Evolutionary conservation across 345 rosid genomes (phyloP), one percentile per base, ranked within the genome.

Genomic region (Xanthoceras sorbifolium): DNA sequence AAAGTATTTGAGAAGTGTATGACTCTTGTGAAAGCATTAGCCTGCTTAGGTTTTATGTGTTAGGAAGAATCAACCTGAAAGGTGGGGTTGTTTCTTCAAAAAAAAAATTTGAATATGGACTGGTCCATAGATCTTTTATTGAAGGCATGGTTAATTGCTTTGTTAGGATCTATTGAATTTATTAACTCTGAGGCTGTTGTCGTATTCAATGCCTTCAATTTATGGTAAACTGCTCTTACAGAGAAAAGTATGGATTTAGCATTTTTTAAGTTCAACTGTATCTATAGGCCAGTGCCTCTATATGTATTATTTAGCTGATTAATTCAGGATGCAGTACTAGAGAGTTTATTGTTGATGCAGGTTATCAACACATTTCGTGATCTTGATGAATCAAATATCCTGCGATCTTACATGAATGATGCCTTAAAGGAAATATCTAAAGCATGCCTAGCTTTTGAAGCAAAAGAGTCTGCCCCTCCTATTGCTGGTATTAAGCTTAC

Each of bases 371-470:
- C 98, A 67, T 96, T 93, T 79, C 85, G 82, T 73, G 98, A 90
- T 75, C 91, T 93, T 79, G 95, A 90, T 66, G 97, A 96, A 80
- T 87, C 97, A 66, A 88, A 87, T 82, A 87, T 92, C 84, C 96
- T 93, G 38, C 87, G 40, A 44, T 81, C 97, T 5, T 88, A 85
- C 78, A 92, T 93, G 99, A 91, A 91, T 78, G 93, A 91, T 84
- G 90, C 94, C 79, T 87, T 91, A 72, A 86, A 84, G 69, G 97
- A 93, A 85, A 82, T 96, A 85, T 91, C 97, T 76, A 92, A 86
- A 88, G 98, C 97, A 76, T 88, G 95, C 84, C 89, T 86, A 84
- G 91, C 92, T 83, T 91, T 96, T 88, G 97, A 96, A 86, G 88
- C 85, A 59, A 93, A 96, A 85, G 99, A 96, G 75, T 90, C 92